Conservation (phyloP, 805 yeast genomes). For the Pichia exigua region DNA sequence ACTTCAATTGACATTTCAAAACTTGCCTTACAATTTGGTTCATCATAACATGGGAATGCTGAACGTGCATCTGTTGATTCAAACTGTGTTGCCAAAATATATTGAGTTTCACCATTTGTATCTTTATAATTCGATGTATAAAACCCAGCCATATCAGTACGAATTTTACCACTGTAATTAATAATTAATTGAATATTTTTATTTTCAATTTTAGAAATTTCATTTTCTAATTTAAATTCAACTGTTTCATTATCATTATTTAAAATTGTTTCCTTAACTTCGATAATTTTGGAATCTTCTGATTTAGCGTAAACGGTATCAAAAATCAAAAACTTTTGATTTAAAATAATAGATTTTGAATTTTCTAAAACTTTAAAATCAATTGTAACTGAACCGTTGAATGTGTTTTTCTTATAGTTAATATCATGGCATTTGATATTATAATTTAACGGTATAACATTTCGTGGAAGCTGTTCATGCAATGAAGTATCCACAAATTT, state of each 20-base stretch:
- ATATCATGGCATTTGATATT: constrained; percentile 56
- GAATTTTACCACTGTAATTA: constrained; percentile 36
- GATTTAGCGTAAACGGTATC: constrained; percentile 16
- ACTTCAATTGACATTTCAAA: constrained; percentile 38
- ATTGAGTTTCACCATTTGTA: constrained; percentile 28
- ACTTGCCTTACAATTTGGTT: constrained; percentile 48
- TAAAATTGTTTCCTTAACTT: constrained; percentile 15
- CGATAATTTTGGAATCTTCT: constrained; percentile 20
- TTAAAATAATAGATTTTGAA: constrained; percentile 40
- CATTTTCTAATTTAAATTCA: constrained; percentile 41
- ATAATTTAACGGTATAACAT: constrained; percentile 70
- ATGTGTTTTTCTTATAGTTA: constrained; percentile 38
- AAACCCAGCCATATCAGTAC: constrained; percentile 51
- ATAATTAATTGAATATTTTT: constrained; percentile 29
- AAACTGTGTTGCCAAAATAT: constrained; percentile 46
- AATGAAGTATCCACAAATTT: constrained; percentile 34
- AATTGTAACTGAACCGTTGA: constrained; percentile 41
- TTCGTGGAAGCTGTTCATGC: constrained; percentile 33
- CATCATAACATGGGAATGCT: constrained; percentile 53
- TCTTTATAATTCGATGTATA: constrained; percentile 40
- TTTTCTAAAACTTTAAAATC: constrained; percentile 36
- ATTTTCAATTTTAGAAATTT: constrained; percentile 23
- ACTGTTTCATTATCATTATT: constrained; percentile 50
- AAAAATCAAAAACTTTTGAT: constrained; percentile 38
- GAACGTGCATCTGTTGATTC: constrained; percentile 54